Percentiles rank a stretch among this genome's conserved stretches.
phyloP scores from a whole-genome alignment of 164 flowering plant genomes.

The Vitis rotundifolia region DNA sequence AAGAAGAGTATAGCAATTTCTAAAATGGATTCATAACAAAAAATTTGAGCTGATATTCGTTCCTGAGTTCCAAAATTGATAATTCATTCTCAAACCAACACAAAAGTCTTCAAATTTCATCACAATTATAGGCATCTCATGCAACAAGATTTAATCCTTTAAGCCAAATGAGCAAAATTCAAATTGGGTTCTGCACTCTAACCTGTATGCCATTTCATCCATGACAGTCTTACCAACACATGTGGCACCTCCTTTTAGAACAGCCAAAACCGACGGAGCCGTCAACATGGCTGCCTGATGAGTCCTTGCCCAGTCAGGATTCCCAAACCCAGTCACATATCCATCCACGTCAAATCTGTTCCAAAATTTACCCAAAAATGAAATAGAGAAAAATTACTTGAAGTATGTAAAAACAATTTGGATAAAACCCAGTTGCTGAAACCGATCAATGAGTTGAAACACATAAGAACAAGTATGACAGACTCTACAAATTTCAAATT shows the following conservation, averaged over 20 bases:
- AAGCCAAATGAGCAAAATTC: not conserved
- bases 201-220: slow-evolving; percentile 99
- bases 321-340: slow-evolving; percentile 84
- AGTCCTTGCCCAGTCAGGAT: slow-evolving; percentile 94
- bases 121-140: too few relatives aligned
- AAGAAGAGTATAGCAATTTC: too few relatives aligned
- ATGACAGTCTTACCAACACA: slow-evolving; percentile 87
- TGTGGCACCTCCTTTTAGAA: slow-evolving; percentile 72
- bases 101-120: too few relatives aligned
- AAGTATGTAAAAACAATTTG: not conserved
- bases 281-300: slow-evolving; percentile 67
- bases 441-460: too few relatives aligned
- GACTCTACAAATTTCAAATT: too few relatives aligned
- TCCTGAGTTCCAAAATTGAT: too few relatives aligned
- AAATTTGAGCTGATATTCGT: too few relatives aligned
- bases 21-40: too few relatives aligned
- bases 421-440: not conserved
- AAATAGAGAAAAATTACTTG: not conserved
- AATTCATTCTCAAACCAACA: too few relatives aligned
- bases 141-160: not conserved
- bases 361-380: slow-evolving; percentile 1
- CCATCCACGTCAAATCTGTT: slow-evolving; percentile 89
- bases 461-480: too few relatives aligned
- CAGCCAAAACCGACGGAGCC: slow-evolving; percentile 66
- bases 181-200: not conserved